phyloP scores from a whole-genome alignment of 257 asterid genomes.

The Linderniella brevidens region DNA sequence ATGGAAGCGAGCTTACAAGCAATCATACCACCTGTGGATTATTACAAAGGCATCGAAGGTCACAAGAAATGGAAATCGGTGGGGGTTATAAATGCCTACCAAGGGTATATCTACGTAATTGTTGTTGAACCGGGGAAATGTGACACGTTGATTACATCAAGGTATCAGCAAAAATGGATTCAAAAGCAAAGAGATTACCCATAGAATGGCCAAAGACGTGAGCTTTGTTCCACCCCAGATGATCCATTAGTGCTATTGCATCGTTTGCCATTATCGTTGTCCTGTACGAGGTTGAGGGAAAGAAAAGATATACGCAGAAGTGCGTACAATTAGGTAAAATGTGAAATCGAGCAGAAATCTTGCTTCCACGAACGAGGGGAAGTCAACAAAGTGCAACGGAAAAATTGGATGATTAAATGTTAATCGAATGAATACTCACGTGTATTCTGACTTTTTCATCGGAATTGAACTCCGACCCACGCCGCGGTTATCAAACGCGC shows the following conservation, averaged over 20 bases:
- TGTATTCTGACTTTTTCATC: conserved; percentile 56
- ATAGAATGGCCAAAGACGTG: conserved; percentile 95
- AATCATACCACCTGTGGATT: conserved; percentile 82
- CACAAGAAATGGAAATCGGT: too few relatives aligned
- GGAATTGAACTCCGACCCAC: conserved; percentile 91
- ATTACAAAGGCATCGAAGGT: conserved; percentile 10
- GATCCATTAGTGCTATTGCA: conserved; percentile 90
- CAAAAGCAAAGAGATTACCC: conserved; percentile 46
- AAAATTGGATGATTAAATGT: too few relatives aligned
- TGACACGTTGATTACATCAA: too few relatives aligned
- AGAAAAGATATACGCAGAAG: conserved; percentile 7
- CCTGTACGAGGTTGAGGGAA: conserved; percentile 22
- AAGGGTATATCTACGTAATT: conserved; percentile 5
- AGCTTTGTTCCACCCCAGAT: conserved; percentile 82
- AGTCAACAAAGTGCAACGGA: too few relatives aligned
- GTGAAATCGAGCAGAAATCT: too few relatives aligned
- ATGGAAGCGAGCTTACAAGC: conserved; percentile 85
- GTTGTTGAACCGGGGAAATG: background rate
- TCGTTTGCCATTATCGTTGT: conserved; percentile 84
- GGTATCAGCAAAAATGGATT: background rate
- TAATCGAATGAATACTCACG: conserved; percentile 35
- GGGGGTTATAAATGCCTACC: background rate
- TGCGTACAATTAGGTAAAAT: background rate
- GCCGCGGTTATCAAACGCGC: conserved; percentile 94
- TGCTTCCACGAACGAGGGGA: too few relatives aligned